Conservation (phyloP, 768 basidiomycete genomes). For the Trichaptum fuscoviolaceum region DNA sequence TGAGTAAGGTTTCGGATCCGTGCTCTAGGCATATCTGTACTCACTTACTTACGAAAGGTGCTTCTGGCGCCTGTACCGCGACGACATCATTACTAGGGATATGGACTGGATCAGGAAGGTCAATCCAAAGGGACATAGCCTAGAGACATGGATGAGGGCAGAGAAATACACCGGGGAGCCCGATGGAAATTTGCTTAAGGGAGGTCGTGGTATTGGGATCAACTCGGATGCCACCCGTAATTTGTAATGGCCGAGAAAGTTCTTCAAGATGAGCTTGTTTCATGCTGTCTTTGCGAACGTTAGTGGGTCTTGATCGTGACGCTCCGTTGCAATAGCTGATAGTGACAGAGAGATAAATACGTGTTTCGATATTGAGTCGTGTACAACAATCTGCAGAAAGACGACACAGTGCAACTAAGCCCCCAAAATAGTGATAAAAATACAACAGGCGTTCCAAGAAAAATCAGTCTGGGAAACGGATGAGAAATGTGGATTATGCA, state of each 20-base stretch:
- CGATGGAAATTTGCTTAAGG: conserved; percentile 15
- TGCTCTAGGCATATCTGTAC: neutral
- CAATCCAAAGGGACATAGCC: conserved; percentile 29
- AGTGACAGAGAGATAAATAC: too few species aligned
- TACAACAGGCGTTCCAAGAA: neutral
- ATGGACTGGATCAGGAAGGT: conserved; percentile 38
- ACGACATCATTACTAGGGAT: conserved; percentile 38
- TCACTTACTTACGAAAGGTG: conserved; percentile 10
- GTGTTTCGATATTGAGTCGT: too few species aligned
- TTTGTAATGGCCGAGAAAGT: too few species aligned
- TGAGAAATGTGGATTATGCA: neutral
- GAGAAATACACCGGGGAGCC: conserved; percentile 24
- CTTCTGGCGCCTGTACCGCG: conserved; percentile 39
- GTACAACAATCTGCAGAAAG: too few species aligned
- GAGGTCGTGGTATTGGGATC: neutral
- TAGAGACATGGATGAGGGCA: conserved; percentile 39
- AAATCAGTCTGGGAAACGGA: neutral
- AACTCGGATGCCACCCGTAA: neutral
- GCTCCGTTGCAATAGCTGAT: too few species aligned
- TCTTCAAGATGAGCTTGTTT: too few species aligned
- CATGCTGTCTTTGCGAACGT: too few species aligned
- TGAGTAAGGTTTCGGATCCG: neutral
- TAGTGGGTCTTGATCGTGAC: too few species aligned
- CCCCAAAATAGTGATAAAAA: neutral
- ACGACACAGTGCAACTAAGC: neutral